Base-by-base conservation (phyloP, 805 yeast species). In the Jamesozyma jinghongensis region DNA sequence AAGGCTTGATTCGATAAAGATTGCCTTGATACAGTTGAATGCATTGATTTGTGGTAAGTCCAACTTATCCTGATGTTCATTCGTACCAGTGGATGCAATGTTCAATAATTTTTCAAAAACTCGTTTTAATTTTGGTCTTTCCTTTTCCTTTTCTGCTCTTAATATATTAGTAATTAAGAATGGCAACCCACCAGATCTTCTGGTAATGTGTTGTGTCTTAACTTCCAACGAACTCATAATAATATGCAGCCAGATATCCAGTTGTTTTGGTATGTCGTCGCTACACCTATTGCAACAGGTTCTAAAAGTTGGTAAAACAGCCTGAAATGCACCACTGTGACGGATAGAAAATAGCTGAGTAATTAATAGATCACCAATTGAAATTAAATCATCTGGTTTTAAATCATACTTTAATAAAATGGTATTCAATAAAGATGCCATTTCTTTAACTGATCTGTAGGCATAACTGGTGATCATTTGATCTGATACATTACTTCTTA, bases 11-110 rank as follows among this genome's bases (percentile, higher is more conserved):
- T 88, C 97, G 18, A 72, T 73, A 48, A 87, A 79, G 2, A 90
- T 68, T 2, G 80, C 80, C 47, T 75, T 77, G 42, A 92, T 74
- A 56, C 94, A 81, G 55, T 90, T 90, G 55, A 85, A 78, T 0
- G 97, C 97, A 63, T 90, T 94, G 0, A 90, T 95, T 54, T 88
- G 97, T 0, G 97, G 92, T 13, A 87, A 67, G 53, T 85, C 94
- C 46, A 76, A 69, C 42, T 73, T 79, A 32, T 70, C 78, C 11
- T 69, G 74, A 30, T 67, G 61, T 22, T 65, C 67, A 12, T 57
- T 61, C 3, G 73, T 66, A 0, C 81, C 78, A 5, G 56, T 42
- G 6, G 62, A 48, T 0, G 94, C 87, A 26, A 87, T 73, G 12
- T 54, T 56, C 12, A 77, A 46, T 10, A 90, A 63, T 30, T 63